A percentile compares a stretch with the other conserved stretches of the same genome.
These are phyloP conservation scores for Rhizophagus prolifer DNA, from an alignment of 192 early-diverging fungal species.

Conservation along the genomic window DNA sequence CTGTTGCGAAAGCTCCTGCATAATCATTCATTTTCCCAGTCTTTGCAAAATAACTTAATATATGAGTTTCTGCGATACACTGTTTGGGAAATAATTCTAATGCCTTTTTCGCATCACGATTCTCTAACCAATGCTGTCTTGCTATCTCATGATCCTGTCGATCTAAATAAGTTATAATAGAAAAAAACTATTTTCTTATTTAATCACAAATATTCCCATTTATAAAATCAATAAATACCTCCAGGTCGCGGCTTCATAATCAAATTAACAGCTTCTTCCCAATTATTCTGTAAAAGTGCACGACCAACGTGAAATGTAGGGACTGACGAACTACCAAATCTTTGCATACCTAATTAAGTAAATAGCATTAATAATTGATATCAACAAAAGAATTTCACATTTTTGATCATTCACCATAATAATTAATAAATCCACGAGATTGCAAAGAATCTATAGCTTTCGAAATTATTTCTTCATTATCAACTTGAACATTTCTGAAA, in stretches of 20 bases:
- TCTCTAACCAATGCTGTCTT: conserved; percentile 64
- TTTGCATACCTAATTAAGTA: conserved; percentile 68
- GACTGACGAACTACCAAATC: conserved; percentile 87
- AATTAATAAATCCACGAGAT: conserved; percentile 90
- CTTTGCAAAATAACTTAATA: conserved; percentile 61
- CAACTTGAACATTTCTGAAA: conserved; percentile 50
- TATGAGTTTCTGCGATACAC: conserved; percentile 70
- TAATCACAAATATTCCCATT: not conserved
- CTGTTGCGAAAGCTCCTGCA: conserved; percentile 62
- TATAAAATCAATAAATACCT: conserved; percentile 39
- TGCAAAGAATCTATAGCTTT: conserved; percentile 65
- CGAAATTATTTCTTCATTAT: conserved; percentile 48
- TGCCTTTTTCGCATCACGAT: conserved; percentile 60
- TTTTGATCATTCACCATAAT: conserved; percentile 66
- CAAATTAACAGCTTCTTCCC: conserved; percentile 70
- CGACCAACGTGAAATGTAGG: conserved; percentile 81
- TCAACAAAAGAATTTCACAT: not conserved
- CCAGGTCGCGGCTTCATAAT: conserved; percentile 82
- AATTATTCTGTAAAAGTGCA: conserved; percentile 70
- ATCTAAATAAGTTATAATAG: conserved; percentile 47
- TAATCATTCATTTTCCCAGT: conserved; percentile 45
- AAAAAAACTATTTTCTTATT: not conserved
- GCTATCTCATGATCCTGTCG: conserved; percentile 59
- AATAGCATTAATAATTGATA: not conserved
- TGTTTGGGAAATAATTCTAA: conserved; percentile 64